Conservation (phyloP, 257 asterid genomes). For the Solanum peruvianum region DNA sequence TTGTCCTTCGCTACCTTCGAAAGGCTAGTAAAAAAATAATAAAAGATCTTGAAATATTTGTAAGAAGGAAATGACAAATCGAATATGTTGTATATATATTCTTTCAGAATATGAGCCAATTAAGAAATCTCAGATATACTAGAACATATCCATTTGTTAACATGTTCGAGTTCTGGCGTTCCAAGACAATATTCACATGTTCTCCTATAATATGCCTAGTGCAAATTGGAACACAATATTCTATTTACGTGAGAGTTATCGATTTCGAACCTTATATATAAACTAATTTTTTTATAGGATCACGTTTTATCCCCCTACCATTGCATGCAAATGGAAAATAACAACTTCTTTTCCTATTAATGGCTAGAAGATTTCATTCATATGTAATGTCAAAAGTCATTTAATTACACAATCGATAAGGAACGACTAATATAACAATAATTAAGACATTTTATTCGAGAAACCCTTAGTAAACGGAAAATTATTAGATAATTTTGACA, state of each 20-base stretch:
- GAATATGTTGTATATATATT: neutral
- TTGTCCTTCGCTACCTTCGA: neutral
- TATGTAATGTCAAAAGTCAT: neutral
- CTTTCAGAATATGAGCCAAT: neutral
- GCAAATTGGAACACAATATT: too few species aligned
- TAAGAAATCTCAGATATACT: neutral
- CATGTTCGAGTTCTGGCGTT: neutral
- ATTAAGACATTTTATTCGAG: neutral
- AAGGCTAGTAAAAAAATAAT: neutral
- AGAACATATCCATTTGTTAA: neutral
- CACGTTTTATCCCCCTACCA: neutral
- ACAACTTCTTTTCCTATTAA: neutral
- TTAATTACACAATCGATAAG: too few species aligned
- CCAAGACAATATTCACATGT: neutral
- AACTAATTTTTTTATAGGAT: too few species aligned
- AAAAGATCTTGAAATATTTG: neutral
- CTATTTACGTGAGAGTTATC: rapidly evolving
- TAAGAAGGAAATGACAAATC: neutral
- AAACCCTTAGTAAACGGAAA: neutral
- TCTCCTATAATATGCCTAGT: neutral
- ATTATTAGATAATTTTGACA: neutral
- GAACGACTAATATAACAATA: too few species aligned
- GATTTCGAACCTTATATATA: neutral
- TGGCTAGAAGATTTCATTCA: neutral
- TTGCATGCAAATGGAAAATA: neutral